phyloP scores from a whole-genome alignment of 768 basidiomycete genomes.

The Trametes maxima region DNA sequence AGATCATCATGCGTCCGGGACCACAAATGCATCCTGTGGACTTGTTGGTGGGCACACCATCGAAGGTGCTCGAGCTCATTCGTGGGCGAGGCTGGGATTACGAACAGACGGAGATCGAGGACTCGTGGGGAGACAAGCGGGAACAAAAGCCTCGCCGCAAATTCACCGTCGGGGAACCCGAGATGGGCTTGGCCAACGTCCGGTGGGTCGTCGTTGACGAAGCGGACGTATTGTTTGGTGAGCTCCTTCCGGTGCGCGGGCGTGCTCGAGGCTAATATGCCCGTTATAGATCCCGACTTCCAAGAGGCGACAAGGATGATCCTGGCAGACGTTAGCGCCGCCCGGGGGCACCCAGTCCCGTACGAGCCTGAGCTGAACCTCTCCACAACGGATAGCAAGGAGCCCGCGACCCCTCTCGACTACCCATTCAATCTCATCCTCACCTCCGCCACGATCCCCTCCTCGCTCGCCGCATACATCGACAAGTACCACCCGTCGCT shows the following conservation, averaged over 20 bases:
- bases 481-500: slow-evolving; percentile 61
- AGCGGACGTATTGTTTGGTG: slow-evolving; percentile 88
- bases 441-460: slow-evolving; percentile 86
- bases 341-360: slow-evolving; percentile 53
- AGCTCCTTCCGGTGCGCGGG: slow-evolving; percentile 17
- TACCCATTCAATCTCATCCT: slow-evolving; percentile 84
- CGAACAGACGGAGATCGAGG: slow-evolving; percentile 31
- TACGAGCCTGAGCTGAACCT: slow-evolving; percentile 25
- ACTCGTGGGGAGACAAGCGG: slow-evolving; percentile 28
- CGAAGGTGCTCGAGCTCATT: slow-evolving; percentile 63
- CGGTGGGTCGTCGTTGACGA: slow-evolving; percentile 94
- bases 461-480: slow-evolving; percentile 67
- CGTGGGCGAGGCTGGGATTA: slow-evolving; percentile 57
- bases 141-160: slow-evolving; percentile 34
- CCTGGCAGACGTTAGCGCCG: slow-evolving; percentile 68
- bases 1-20: slow-evolving; percentile 27
- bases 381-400: not conserved
- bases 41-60: slow-evolving; percentile 64
- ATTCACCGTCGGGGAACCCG: slow-evolving; percentile 49
- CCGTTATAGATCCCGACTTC: slow-evolving; percentile 76
- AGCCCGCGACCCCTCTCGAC: slow-evolving; percentile 36
- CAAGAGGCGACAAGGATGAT: slow-evolving; percentile 69
- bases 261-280: not conserved
- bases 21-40: slow-evolving; percentile 43
- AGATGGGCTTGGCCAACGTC: slow-evolving; percentile 66